These are phyloP conservation scores for Trichoderma endophyticum DNA, from an alignment of 2,329 filamentous ascomycete genomes.

Conservation along the genomic window DNA sequence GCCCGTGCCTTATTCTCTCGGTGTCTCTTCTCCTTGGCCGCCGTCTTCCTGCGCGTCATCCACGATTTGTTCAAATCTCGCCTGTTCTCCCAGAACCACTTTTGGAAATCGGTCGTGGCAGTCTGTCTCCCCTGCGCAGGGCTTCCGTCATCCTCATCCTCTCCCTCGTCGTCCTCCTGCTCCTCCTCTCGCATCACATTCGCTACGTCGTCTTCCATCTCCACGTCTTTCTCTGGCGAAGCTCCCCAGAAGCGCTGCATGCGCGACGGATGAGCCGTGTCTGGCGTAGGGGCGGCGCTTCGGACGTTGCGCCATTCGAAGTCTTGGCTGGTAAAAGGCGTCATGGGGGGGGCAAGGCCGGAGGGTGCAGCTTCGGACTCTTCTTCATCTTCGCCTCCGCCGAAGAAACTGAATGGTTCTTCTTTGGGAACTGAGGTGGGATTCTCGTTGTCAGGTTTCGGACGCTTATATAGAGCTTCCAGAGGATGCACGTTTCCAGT, in stretches of 20 bases:
- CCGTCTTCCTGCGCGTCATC: constrained; percentile 62
- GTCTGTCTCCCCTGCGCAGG: constrained; percentile 22
- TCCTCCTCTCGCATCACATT: constrained; percentile 33
- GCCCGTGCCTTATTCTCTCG: constrained; percentile 60
- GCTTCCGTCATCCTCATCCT: constrained; percentile 23
- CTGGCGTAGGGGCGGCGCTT: constrained; percentile 90
- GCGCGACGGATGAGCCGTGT: constrained; percentile 75
- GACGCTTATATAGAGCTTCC: constrained; percentile 85
- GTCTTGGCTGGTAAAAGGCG: constrained; percentile 78
- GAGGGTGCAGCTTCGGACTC: constrained; percentile 30
- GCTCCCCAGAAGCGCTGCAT: constrained; percentile 56
- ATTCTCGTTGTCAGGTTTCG: constrained; percentile 43
- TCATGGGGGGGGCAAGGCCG: constrained; percentile 65
- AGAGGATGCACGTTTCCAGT: constrained; percentile 70
- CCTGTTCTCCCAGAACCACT: constrained; percentile 66
- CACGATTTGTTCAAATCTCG: constrained; percentile 63
- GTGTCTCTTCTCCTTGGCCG: constrained; percentile 64
- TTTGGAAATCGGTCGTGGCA: constrained; percentile 54
- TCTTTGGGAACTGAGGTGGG: constrained; percentile 39
- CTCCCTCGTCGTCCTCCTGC: constrained; percentile 28
- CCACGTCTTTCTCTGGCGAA: constrained; percentile 29
- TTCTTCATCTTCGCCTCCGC: constrained; percentile 45
- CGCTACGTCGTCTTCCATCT: constrained; percentile 43
- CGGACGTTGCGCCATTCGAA: constrained; percentile 70
- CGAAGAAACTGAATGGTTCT: constrained; percentile 77